phyloP scores from a whole-genome alignment of 2,329 filamentous ascomycete species.

The Microascus cirrosus region DNA sequence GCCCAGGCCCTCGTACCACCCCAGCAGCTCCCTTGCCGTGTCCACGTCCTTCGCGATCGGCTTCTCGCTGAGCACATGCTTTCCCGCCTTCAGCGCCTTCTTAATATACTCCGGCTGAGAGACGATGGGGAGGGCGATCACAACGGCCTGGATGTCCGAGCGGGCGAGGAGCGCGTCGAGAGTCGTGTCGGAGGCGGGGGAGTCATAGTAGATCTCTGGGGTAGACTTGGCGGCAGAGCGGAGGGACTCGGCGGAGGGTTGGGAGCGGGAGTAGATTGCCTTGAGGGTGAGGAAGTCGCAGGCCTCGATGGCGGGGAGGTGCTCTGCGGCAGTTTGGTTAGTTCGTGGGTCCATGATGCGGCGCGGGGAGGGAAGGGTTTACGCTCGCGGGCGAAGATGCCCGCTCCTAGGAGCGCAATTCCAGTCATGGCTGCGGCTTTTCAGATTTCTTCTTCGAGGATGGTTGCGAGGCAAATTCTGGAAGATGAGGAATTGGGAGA shows the following conservation, averaged over 20 bases:
- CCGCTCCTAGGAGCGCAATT: constrained; percentile 51
- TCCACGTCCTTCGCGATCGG: constrained; percentile 51
- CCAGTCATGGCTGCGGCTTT: constrained; percentile 18
- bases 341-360: background rate
- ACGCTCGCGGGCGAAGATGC: constrained; percentile 52
- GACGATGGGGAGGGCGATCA: constrained; percentile 52
- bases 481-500: background rate
- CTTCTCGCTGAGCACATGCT: constrained; percentile 62
- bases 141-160: constrained; percentile 41
- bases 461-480: background rate
- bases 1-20: constrained; percentile 15
- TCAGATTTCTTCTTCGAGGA: background rate
- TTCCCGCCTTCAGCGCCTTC: constrained; percentile 49
- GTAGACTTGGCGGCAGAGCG: background rate
- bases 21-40: constrained; percentile 26
- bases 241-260: constrained; percentile 36
- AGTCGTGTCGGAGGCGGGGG: constrained; percentile 27
- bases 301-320: constrained; percentile 44
- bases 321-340: constrained; percentile 9
- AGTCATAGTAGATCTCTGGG: constrained; percentile 7
- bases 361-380: constrained; percentile 9
- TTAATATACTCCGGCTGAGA: constrained; percentile 48
- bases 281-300: constrained; percentile 40
- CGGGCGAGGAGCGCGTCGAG: constrained; percentile 41
- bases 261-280: constrained; percentile 55